Base-by-base conservation (phyloP, 2,329 filamentous ascomycete genomes). In the Aspergillus jensenii region DNA sequence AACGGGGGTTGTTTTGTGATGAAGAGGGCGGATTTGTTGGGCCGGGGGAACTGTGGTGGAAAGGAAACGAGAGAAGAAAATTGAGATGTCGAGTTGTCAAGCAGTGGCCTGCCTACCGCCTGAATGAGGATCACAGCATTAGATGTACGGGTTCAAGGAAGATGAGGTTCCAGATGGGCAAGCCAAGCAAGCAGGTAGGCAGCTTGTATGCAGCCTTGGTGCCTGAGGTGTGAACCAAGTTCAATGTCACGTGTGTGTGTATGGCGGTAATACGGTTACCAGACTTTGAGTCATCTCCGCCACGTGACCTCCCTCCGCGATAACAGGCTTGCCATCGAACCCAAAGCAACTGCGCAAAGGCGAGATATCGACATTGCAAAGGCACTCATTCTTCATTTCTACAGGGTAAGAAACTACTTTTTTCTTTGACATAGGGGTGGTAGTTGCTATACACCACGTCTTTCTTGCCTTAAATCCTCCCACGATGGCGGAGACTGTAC, bases 401-500 rank as follows among this genome's bases (percentile, higher is more conserved):
- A 54, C 23, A 15, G 45, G 50, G 54, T 56, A 60, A 59, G 56
- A 47, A 33, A 45, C 11, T 55, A 51, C 43, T 55, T 47, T 37
- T 11, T 47, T 50, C 48, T 37, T 55, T 17, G 19, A 53, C 43
- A 19, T 47, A 33, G 25, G 25, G n/a, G 48, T 44, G 49, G 43
- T 50, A 23, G 12, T 48, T 21, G 27, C 15, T 37, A 37, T 7
- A 25, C 47, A 33, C 23, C 37, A 40, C 31, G 31, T 41, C 41
- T 47, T 37, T 31, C 27, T 31, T 31, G 27, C 27, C 23, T 21
- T 43, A 23, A 37, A 58, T 19, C 52, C 53, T 59, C 62, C 56
- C 12, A 47, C 7, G 51, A 78, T 78, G 76, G 74, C 75, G 68
- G 76, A 78, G 62, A 67, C 70, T 65, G 76, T 78, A 77, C 69